Conservation (phyloP, 2,329 filamentous ascomycete genomes). For the Venturia oleaginea region DNA sequence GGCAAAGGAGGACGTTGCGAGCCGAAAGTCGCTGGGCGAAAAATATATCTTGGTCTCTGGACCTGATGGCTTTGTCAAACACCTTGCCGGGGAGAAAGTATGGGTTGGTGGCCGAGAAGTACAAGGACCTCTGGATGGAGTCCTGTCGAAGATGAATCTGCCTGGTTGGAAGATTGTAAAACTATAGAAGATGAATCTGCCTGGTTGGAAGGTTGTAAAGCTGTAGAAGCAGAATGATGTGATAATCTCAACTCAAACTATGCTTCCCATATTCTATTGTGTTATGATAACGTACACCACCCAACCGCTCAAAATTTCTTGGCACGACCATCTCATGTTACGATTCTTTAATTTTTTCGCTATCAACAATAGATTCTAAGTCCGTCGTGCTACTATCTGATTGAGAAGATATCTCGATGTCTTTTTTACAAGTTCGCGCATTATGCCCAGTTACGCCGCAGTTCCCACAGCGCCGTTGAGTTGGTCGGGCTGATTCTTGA, state of each 20-base stretch:
- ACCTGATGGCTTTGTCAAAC: conserved; percentile 77
- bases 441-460: too few relatives aligned
- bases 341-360: too few relatives aligned
- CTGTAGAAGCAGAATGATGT: conserved; percentile 28
- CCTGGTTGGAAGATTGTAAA: conserved; percentile 49
- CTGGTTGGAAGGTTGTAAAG: conserved; percentile 51
- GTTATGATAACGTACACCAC: too few relatives aligned
- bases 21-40: conserved; percentile 32
- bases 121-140: conserved; percentile 65
- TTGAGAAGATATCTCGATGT: too few relatives aligned
- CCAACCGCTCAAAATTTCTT: too few relatives aligned
- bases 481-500: too few relatives aligned
- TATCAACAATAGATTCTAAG: too few relatives aligned
- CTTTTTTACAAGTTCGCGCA: too few relatives aligned
- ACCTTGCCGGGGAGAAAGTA: conserved; percentile 70
- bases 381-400: too few relatives aligned
- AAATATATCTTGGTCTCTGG: conserved; percentile 79
- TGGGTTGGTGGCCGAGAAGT: conserved; percentile 64
- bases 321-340: too few relatives aligned
- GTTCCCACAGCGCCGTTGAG: too few relatives aligned
- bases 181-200: conserved; percentile 51
- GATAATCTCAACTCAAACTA: background rate
- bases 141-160: conserved; percentile 52
- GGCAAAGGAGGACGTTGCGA: background rate
- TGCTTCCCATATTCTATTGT: background rate